phyloP scores from a whole-genome alignment of 768 basidiomycete genomes.

The Pleurotus cornucopiae region DNA sequence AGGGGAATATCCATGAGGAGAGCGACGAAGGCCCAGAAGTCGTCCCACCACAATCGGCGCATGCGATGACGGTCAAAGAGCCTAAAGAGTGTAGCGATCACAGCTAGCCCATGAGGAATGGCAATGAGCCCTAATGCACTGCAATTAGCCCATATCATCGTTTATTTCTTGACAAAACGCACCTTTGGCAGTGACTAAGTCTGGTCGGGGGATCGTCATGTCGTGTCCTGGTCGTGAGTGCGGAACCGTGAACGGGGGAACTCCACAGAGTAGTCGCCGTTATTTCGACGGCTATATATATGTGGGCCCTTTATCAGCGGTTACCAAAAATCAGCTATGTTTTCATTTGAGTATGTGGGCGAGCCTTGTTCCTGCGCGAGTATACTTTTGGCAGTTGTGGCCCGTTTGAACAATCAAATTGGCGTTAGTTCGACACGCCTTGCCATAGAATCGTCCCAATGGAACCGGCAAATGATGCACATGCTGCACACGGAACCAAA shows the following conservation, averaged over 20 bases:
- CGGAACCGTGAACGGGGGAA: background rate
- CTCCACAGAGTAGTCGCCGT: background rate
- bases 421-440: conserved; percentile 1
- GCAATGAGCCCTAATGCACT: background rate
- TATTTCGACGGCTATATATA: background rate
- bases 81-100: conserved; percentile 18
- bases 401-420: background rate
- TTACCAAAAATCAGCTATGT: background rate
- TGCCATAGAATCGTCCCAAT: background rate
- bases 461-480: too few species aligned
- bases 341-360: background rate
- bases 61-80: conserved; percentile 19
- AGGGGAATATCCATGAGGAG: conserved; percentile 11
- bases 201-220: background rate
- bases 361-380: conserved; percentile 2
- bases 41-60: conserved; percentile 26
- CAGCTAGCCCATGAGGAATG: background rate
- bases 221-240: background rate
- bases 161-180: background rate
- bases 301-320: background rate
- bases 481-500: too few species aligned
- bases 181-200: background rate
- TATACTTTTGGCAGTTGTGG: background rate
- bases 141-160: background rate
- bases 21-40: conserved; percentile 21